These are phyloP conservation scores for Rhizopogon sp. DNA, from an alignment of 768 basidiomycete genomes.

Conservation along the genomic window DNA sequence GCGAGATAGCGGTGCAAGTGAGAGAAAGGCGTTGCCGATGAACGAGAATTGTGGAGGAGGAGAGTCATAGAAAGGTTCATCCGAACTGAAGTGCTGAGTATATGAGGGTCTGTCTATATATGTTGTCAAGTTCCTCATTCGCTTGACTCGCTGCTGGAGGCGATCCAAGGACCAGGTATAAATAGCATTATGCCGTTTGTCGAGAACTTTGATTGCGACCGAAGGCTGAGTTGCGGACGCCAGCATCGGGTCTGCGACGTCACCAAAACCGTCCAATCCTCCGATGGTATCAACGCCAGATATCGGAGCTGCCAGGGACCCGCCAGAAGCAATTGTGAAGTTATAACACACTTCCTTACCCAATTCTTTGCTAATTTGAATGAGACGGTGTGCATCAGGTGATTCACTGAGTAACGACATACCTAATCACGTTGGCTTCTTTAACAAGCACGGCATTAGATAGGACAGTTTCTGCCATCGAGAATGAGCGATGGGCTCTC, in stretches of 20 bases:
- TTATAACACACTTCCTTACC: constrained; percentile 87
- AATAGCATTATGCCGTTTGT: constrained; percentile 80
- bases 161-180: constrained; percentile 91
- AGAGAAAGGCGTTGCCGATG: constrained; percentile 82
- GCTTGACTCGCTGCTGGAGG: constrained; percentile 81
- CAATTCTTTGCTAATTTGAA: constrained; percentile 66
- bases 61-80: constrained; percentile 89
- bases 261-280: constrained; percentile 87
- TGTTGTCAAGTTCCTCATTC: constrained; percentile 89
- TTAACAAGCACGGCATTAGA: constrained; percentile 83
- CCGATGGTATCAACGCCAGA: constrained; percentile 85
- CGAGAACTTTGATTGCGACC: constrained; percentile 87
- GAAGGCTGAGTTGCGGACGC: constrained; percentile 73
- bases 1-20: constrained; percentile 76
- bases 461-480: constrained; percentile 88
- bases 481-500: constrained; percentile 80
- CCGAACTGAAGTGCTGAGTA: constrained; percentile 89
- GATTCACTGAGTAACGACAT: constrained; percentile 9
- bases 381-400: background rate
- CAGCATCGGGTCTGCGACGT: constrained; percentile 81
- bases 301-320: constrained; percentile 68
- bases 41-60: constrained; percentile 89
- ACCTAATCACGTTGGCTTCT: constrained; percentile 95
- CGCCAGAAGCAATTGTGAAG: constrained; percentile 85
- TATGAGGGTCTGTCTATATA: constrained; percentile 92